Evolutionary conservation across 2,329 filamentous ascomycete species (phyloP).

Genomic region (Botrytis fabae): DNA sequence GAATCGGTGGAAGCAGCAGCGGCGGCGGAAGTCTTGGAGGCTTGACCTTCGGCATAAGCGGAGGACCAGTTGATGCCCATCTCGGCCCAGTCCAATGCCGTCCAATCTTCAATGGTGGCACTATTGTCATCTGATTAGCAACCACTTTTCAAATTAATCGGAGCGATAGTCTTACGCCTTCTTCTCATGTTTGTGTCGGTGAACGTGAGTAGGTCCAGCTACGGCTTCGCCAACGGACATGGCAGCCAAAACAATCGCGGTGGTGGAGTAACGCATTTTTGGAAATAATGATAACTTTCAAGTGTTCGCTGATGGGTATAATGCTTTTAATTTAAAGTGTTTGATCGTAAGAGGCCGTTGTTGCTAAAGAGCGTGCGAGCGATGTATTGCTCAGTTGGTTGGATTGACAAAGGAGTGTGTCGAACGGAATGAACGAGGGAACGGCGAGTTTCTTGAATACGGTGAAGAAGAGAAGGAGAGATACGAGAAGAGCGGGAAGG

Average conservation of each 20-base stretch:
- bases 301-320: slow-evolving; percentile 18
- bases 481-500: slow-evolving; percentile 20
- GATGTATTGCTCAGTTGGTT: slow-evolving; percentile 35
- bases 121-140: slow-evolving; percentile 15
- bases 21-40: slow-evolving; percentile 17
- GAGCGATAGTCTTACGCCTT: slow-evolving; percentile 35
- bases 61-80: slow-evolving; percentile 37
- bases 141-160: slow-evolving; percentile 12
- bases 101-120: slow-evolving; percentile 29
- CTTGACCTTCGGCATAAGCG: slow-evolving; percentile 33
- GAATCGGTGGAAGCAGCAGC: slow-evolving; percentile 16
- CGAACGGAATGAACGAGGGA: slow-evolving; percentile 34
- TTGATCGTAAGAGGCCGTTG: slow-evolving; percentile 33
- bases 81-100: slow-evolving; percentile 33
- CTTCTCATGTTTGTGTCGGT: slow-evolving; percentile 39
- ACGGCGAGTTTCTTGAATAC: slow-evolving; percentile 32
- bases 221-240: slow-evolving; percentile 37
- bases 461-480: slow-evolving; percentile 27
- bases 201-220: slow-evolving; percentile 38
- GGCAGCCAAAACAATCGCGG: slow-evolving; percentile 37
- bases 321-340: slow-evolving; percentile 8
- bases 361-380: slow-evolving; percentile 39
- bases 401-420: slow-evolving; percentile 32
- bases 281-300: slow-evolving; percentile 15
- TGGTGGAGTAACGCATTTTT: slow-evolving; percentile 39